A percentile compares a stretch with the other conserved stretches of the same genome.
phyloP scores from a whole-genome alignment of 2,329 filamentous ascomycete genomes.

The Colletotrichum siamense region DNA sequence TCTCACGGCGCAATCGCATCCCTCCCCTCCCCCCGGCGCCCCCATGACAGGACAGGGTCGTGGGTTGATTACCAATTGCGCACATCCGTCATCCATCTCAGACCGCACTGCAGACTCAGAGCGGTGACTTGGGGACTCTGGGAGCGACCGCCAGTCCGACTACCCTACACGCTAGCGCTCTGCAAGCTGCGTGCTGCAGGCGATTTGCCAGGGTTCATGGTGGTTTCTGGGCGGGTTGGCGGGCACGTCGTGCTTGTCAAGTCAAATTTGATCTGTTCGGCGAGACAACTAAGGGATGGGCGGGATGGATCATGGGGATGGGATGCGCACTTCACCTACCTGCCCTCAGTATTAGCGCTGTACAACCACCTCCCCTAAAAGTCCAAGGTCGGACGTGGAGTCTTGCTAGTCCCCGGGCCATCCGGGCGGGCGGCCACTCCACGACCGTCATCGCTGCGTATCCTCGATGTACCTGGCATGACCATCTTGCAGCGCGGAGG shows the following conservation, averaged over 20 bases:
- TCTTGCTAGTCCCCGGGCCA: conserved; percentile 23
- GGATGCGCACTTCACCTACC: not conserved
- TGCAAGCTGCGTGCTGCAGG: not conserved
- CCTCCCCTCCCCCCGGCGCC: not conserved
- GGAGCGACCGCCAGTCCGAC: not conserved
- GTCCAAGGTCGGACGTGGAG: conserved; percentile 5
- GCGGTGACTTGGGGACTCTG: not conserved
- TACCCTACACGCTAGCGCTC: not conserved
- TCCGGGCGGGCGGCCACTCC: conserved; percentile 16
- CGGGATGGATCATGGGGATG: not conserved
- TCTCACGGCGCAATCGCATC: not conserved
- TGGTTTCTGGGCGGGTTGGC: not conserved
- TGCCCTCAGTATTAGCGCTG: not conserved
- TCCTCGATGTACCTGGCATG: not conserved
- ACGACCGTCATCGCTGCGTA: not conserved
- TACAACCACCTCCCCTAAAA: not conserved
- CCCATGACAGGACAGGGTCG: not conserved
- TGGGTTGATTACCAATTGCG: conserved; percentile 15
- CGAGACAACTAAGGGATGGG: not conserved
- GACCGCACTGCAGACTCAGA: not conserved
- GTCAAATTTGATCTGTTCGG: not conserved
- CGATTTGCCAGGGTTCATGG: not conserved
- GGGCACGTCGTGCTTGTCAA: not conserved
- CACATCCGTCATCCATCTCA: not conserved
- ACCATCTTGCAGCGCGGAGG: not conserved